Base-by-base conservation (phyloP, 257 asterid species). In the Striga asiatica region DNA sequence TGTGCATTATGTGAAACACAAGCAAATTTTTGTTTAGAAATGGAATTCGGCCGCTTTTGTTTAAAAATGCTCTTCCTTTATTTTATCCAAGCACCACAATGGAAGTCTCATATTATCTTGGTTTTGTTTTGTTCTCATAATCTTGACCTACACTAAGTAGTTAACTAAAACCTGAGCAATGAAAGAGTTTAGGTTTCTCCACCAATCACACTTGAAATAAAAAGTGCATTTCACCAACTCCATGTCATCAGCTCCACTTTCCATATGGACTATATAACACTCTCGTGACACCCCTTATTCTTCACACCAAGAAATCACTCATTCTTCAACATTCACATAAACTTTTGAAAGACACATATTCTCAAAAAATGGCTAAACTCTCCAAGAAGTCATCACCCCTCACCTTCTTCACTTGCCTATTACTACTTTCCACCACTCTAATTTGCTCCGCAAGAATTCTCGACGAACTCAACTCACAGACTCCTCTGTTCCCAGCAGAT, bases 391-490 rank as follows among this genome's bases (percentile, higher is more conserved):
- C n/a, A n/a, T 62, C 55, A 19, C 62, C 37, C 56, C 60, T 69
- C 51, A 56, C 34, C 10, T 14, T 61, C 55, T 43, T 60, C 52
- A 41, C 77, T 22, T 76, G 70, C 76, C 46, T 77, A 12, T 50
- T 77, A 10, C 71, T 87, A 35, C 71, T 83, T 19, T 69, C 78
- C 29, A 27, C 74, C 43, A 67, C 74, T 43, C 11, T 81, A 7
- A 73, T 75, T 2, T 53, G 50, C 60, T 74, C 94, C 1, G 65
- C 86, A 28, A 51, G 92, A 74, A 37, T 74, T 31, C 78, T 77
- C 2, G 75, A 75, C 19, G 81, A 77, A 58, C 53, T 35, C 25
- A 58, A 51, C 66, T 67, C 83, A 18, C 67, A 65, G 47, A 14
- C 54, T 4, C 77, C 77, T 2, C 53, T 72, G n/a, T n/a, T 8